Evolutionary conservation across 129 eudicot genomes (phyloP).

Genomic region (Calendula officinalis): DNA sequence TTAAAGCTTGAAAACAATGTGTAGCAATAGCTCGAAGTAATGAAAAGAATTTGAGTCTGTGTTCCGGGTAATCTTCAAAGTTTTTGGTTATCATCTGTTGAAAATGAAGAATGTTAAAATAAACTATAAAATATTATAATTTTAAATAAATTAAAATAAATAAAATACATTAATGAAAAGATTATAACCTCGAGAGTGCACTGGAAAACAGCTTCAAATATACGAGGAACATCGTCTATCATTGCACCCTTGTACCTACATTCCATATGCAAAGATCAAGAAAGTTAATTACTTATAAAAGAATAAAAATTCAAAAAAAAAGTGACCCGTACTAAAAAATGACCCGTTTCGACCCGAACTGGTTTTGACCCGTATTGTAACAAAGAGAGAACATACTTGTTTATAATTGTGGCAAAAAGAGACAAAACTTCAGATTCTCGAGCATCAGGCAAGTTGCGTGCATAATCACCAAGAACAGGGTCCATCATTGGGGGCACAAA

Average conservation of each 20-base stretch:
- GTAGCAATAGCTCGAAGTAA: constrained; percentile 93
- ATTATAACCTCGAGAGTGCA: constrained; percentile 85
- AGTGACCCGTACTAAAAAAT: no score
- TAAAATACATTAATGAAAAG: neutral
- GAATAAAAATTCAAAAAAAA: no score
- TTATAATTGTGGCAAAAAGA: constrained; percentile 90
- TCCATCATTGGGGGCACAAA: constrained; percentile 99
- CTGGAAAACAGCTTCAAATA: constrained; percentile 90
- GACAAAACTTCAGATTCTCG: constrained; percentile 97
- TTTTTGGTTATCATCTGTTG: constrained; percentile 95
- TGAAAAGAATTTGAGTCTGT: constrained; percentile 93
- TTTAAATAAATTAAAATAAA: neutral
- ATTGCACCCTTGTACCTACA: constrained; percentile 83
- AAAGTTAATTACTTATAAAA: neutral
- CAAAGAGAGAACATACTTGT: constrained; percentile 54
- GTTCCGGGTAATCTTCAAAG: constrained; percentile 99
- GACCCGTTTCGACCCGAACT: neutral
- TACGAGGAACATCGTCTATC: constrained; percentile 95
- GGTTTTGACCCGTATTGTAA: neutral
- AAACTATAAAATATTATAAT: neutral
- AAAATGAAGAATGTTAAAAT: constrained; percentile 10
- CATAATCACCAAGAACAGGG: constrained; percentile 95
- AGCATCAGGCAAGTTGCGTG: constrained; percentile 95
- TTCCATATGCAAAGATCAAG: neutral
- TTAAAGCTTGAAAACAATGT: constrained; percentile 89